These are phyloP conservation scores for Naganishia antarctica DNA, from an alignment of 768 basidiomycete species.

Conservation along the genomic window DNA sequence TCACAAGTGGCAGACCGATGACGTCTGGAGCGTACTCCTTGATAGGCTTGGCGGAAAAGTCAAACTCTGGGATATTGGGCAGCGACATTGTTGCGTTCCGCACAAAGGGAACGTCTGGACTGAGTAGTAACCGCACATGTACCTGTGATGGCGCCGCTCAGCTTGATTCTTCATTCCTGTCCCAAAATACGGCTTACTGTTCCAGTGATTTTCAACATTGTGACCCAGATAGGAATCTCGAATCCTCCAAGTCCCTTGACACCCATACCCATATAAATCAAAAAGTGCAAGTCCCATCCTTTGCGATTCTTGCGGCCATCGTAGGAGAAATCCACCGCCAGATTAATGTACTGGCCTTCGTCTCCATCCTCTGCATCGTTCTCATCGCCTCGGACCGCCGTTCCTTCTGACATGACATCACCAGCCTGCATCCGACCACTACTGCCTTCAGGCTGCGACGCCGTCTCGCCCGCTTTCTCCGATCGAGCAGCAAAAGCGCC, in stretches of 20 bases:
- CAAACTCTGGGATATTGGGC: slow-evolving; percentile 45
- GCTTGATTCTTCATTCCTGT: neutral
- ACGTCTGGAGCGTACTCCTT: slow-evolving; percentile 43
- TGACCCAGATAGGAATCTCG: slow-evolving; percentile 49
- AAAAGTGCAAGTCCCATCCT: slow-evolving; percentile 42
- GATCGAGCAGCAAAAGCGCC: slow-evolving; percentile 4
- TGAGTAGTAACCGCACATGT: slow-evolving; percentile 44
- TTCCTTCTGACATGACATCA: slow-evolving; percentile 11
- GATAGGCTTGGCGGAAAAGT: slow-evolving; percentile 48
- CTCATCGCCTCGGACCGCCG: slow-evolving; percentile 29
- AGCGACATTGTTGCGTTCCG: slow-evolving; percentile 45
- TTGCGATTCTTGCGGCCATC: slow-evolving; percentile 33
- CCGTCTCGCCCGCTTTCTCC: neutral
- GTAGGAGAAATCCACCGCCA: slow-evolving; percentile 46
- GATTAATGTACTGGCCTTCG: slow-evolving; percentile 46
- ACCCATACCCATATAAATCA: slow-evolving; percentile 47
- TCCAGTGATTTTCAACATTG: slow-evolving; percentile 44
- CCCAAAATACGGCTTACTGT: slow-evolving; percentile 35
- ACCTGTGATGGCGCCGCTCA: slow-evolving; percentile 23
- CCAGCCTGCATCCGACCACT: slow-evolving; percentile 28
- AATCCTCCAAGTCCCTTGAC: slow-evolving; percentile 45
- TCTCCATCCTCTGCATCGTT: slow-evolving; percentile 38
- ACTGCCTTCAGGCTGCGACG: neutral
- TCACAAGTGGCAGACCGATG: slow-evolving; percentile 47
- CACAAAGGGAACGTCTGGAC: slow-evolving; percentile 48